Conservation (phyloP, 2,329 filamentous ascomycete genomes). For the Phialophora expanda region DNA sequence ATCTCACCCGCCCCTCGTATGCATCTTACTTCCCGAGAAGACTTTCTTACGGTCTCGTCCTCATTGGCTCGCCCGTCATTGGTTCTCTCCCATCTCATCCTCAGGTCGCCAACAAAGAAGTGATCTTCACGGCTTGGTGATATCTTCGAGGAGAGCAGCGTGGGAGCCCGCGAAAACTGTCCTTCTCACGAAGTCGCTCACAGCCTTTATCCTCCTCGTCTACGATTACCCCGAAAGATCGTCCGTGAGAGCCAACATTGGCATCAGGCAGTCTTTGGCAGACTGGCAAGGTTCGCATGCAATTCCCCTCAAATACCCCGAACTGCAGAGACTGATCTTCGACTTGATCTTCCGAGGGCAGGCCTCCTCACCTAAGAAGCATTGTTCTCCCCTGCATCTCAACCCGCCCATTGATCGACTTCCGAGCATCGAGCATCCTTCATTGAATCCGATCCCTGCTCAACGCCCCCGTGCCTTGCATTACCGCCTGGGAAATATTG, state of each 20-base stretch:
- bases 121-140: constrained; percentile 5
- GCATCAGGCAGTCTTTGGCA: neutral
- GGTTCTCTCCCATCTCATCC: neutral
- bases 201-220: neutral
- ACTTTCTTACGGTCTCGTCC: constrained; percentile 3
- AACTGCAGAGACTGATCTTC: constrained; percentile 22
- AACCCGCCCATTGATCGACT: constrained; percentile 12
- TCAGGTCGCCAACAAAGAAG: neutral
- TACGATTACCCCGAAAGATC: constrained; percentile 2
- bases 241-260: constrained; percentile 8
- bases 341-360: constrained; percentile 8
- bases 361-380: constrained; percentile 4
- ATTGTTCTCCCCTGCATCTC: constrained; percentile 8
- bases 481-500: constrained; percentile 7
- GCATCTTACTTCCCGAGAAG: constrained; percentile 6
- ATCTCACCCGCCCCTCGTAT: constrained; percentile 1
- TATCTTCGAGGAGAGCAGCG: constrained; percentile 7
- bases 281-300: constrained; percentile 17
- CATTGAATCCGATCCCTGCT: constrained; percentile 13
- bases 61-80: constrained; percentile 13
- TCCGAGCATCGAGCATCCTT: constrained; percentile 6
- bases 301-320: constrained; percentile 17
- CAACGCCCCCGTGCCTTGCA: constrained; percentile 15
- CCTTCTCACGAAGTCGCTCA: neutral
- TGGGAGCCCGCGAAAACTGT: neutral